A percentile compares a stretch with the other conserved stretches of the same genome.
These are phyloP conservation scores for Heliocybe sulcata DNA, from an alignment of 1,284 basidiomycete genomes.

Conservation along the genomic window DNA sequence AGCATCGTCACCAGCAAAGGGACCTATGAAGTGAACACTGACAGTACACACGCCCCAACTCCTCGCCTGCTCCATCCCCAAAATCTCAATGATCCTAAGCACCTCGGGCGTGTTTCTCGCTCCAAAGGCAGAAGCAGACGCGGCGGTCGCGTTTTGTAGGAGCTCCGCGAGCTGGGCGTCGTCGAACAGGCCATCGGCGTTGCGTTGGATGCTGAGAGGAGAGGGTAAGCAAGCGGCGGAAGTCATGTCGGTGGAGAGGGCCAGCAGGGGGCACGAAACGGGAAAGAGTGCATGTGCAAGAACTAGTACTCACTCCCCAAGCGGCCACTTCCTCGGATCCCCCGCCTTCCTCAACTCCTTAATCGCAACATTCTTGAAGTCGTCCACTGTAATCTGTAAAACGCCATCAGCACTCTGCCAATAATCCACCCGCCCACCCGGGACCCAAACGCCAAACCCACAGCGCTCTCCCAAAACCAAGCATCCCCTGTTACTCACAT, in stretches of 20 bases:
- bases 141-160: conserved; percentile 60
- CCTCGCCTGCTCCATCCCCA: conserved; percentile 66
- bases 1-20: neutral
- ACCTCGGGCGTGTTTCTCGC: conserved; percentile 70
- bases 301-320: conserved; percentile 35
- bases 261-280: neutral
- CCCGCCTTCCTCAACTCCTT: conserved; percentile 25
- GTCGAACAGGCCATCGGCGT: conserved; percentile 48
- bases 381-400: conserved; percentile 31
- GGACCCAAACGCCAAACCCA: no score
- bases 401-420: no score
- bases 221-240: neutral
- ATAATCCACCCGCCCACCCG: no score
- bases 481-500: conserved; percentile 20
- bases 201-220: conserved; percentile 39
- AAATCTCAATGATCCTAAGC: conserved; percentile 64
- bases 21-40: conserved; percentile 14
- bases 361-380: conserved; percentile 34
- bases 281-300: neutral
- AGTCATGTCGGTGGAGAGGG: conserved; percentile 1
- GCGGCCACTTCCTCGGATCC: conserved; percentile 44
- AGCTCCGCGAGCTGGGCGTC: conserved; percentile 64
- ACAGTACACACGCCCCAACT: conserved; percentile 73
- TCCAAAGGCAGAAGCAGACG: conserved; percentile 62
- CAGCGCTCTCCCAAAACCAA: no score